phyloP scores from a whole-genome alignment of 495 filamentous ascomycete species.

The Podospora comata region DNA sequence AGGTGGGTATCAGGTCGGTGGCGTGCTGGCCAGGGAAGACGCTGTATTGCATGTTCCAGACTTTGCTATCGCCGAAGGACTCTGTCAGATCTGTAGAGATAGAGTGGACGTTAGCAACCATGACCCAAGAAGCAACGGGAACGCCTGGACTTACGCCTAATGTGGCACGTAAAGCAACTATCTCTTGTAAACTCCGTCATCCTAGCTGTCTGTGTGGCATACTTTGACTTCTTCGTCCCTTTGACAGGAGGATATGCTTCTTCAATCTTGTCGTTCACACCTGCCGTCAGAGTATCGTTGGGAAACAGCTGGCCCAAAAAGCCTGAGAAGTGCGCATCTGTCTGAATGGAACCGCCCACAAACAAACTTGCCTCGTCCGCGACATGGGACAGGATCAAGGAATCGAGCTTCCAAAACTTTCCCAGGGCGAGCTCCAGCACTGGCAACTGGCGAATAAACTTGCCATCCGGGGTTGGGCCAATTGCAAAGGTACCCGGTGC shows the following conservation, averaged over 20 bases:
- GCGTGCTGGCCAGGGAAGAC: constrained; percentile 37
- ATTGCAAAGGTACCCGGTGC: constrained; percentile 42
- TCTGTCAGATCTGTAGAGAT: constrained; percentile 32
- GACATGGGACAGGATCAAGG: constrained; percentile 41
- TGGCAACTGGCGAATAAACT: constrained; percentile 45
- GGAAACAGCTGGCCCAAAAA: constrained; percentile 45
- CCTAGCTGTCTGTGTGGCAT: constrained; percentile 33
- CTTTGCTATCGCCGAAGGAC: constrained; percentile 27
- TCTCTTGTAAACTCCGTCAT: constrained; percentile 36
- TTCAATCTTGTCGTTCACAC: constrained; percentile 34
- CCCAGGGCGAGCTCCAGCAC: constrained; percentile 43
- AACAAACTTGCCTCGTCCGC: constrained; percentile 42
- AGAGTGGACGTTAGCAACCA: background rate
- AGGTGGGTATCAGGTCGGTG: constrained; percentile 36
- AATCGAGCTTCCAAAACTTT: constrained; percentile 44
- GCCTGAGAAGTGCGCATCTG: constrained; percentile 51
- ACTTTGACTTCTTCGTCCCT: constrained; percentile 23
- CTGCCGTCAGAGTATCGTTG: constrained; percentile 32
- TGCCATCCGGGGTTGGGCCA: constrained; percentile 46
- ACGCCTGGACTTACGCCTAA: constrained; percentile 29
- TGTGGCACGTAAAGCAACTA: constrained; percentile 40
- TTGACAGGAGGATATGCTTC: constrained; percentile 36
- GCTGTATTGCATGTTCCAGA: constrained; percentile 40
- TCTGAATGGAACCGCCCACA: constrained; percentile 44
- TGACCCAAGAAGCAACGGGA: background rate